Base-by-base conservation (phyloP, 495 filamentous ascomycete species). In the Durotheca rogersii region DNA sequence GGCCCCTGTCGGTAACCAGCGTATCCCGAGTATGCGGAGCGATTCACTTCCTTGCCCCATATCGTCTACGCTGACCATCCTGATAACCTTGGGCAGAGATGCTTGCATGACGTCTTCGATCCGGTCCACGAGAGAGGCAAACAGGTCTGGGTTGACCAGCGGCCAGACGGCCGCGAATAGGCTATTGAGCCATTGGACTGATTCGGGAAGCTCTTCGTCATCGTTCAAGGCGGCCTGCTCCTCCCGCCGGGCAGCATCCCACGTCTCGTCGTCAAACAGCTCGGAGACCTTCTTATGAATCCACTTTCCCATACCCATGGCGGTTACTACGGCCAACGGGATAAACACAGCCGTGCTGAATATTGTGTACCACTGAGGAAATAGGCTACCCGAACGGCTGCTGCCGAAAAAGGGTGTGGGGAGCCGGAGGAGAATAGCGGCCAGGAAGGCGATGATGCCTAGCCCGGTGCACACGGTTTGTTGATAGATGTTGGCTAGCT, bases 31-130 rank as follows among this genome's bases (percentile, higher is more conserved):
- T 34, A 87, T 81, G 5, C 82, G 73, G 16, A 87, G 53, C 1
- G 80, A 68, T 51, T 87, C 84, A 39, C 77, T 85, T 3, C 84
- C 84, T 60, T 87, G 84, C 3, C 84, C 84, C 19, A 87, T 72
- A 50, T 87, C 84, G 12, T 86, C 81, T 6, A 86, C 80, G 50
- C 79, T 80, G 32, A 87, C 80, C 82, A 86, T 85, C 7, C 78
- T 74, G 23, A 87, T 74, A 3, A 83, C 56, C 43, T 75, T 82
- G 4, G 84, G 83, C 18, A 87, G 61, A 14, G 75, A 79, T 2
- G 82, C 81, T 65, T 87, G 84, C 84, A 87, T 87, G 42, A 86
- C 79, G 60, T 87, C 84, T 56, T 87, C 84, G 7, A 87, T 71
- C 35, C 76, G 83, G 56, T 87, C 84, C 5, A 78, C 74, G 2